Evolutionary conservation across 2,329 filamentous ascomycete genomes (phyloP), one percentile per base, ranked within the genome.

Genomic region (Pleomassaria siparia): DNA sequence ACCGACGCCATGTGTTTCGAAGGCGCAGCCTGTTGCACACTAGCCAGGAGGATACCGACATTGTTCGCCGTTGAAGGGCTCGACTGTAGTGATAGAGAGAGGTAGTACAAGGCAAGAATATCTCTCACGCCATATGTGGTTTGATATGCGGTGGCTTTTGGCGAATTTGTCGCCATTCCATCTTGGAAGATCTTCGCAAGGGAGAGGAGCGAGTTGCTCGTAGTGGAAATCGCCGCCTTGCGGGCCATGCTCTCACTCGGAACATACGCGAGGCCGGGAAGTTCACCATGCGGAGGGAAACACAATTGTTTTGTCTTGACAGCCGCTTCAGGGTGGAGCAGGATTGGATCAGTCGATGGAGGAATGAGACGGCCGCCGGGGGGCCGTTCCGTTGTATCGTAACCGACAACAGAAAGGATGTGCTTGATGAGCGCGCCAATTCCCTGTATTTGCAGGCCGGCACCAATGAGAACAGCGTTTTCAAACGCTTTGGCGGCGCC

Each of bases 31-130:
- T 95, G 91, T 64, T 96, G 94, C 16, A 97, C 88, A 47, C 94
- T 89, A 4, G 94, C 94, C n/a, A 99, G 82, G 22, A 99, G 78
- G 46, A 99, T 99, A 2, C 94, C 94, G 11, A 99, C 91, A 67
- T 99, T 99, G 67, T 99, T 99, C 0, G 94, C 94, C 0, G 94
- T 99, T 0, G 94, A 99, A 2, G 94, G 94, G 61, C 94, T 97
- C 40, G 94, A 91, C 55, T 96, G 94, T 2, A 99, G 79, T 0
- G 94, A 95, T 2, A 99, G 76, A 0, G 94, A 99, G 2, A 99
- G 78, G 64, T 99, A 99, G 69, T 99, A 99, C 11, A 99, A 80
- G 1, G 91, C 89, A 28, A 99, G 74, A 29, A 99, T 97, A 63
- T 99, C 94, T 33, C 90, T 85, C 20, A 97, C 90, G 1, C 90